Evolutionary conservation across 1,284 basidiomycete species (phyloP).

Genomic region (Cutaneotrichosporon mucoides): DNA sequence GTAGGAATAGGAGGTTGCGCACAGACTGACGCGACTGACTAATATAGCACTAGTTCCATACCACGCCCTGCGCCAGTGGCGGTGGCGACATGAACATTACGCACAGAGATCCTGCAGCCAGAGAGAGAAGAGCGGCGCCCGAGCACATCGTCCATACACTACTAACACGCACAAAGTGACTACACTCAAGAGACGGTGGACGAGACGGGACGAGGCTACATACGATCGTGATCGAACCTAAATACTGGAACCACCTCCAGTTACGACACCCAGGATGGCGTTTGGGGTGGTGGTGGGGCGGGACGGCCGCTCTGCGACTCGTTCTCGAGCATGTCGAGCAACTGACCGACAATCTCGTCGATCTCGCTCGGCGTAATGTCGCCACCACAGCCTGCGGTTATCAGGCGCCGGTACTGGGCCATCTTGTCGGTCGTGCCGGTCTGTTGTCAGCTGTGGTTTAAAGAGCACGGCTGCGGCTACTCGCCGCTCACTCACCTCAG

Average conservation of each 20-base stretch:
- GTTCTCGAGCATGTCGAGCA: conserved; percentile 46
- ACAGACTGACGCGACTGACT: conserved; percentile 6
- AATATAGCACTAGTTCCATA: background rate
- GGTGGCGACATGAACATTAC: background rate
- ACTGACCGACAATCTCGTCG: conserved; percentile 73
- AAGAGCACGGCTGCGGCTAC: too few relatives aligned
- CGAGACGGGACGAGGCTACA: too few relatives aligned
- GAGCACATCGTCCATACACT: conserved; percentile 3
- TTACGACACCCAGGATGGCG: background rate
- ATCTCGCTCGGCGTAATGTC: conserved; percentile 71
- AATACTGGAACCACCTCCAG: too few relatives aligned
- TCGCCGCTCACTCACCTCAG: conserved; percentile 57
- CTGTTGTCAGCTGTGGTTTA: conserved; percentile 24
- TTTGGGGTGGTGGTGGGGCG: background rate
- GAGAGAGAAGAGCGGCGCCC: background rate
- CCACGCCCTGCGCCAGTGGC: too few relatives aligned
- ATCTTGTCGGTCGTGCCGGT: conserved; percentile 78
- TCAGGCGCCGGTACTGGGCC: conserved; percentile 77
- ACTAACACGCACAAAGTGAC: background rate
- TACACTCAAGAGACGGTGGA: background rate
- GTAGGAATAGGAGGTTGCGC: background rate
- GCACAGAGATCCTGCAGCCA: too few relatives aligned
- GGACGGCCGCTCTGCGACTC: conserved; percentile 13
- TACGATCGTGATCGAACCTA: too few relatives aligned
- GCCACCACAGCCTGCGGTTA: conserved; percentile 83